A percentile compares a stretch with the other conserved stretches of the same genome.
phyloP scores from a whole-genome alignment of 2,329 filamentous ascomycete species.

The Leptodontidium sp. region DNA sequence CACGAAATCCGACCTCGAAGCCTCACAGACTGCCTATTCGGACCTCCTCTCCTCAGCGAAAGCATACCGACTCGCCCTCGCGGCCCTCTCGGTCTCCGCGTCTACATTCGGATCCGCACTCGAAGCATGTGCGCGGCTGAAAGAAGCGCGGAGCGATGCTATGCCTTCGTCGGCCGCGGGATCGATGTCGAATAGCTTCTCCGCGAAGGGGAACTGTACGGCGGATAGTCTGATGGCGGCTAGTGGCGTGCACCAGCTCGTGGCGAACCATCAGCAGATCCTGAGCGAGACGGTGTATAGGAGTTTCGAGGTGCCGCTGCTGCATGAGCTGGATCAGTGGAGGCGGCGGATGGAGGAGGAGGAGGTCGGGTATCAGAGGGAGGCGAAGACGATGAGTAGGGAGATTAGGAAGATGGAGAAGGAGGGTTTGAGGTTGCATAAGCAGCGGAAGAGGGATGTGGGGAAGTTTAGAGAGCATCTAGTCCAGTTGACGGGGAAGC shows the following conservation, averaged over 20 bases:
- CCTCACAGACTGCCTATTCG: slow-evolving; percentile 68
- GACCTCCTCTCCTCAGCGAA: slow-evolving; percentile 70
- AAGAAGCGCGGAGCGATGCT: slow-evolving; percentile 69
- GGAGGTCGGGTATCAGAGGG: slow-evolving; percentile 65
- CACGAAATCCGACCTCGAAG: slow-evolving; percentile 68
- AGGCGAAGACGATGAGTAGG: slow-evolving; percentile 61
- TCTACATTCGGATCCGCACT: slow-evolving; percentile 71
- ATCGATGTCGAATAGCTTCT: slow-evolving; percentile 53
- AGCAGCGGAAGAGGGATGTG: slow-evolving; percentile 67
- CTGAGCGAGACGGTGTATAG: slow-evolving; percentile 74
- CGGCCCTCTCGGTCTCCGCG: slow-evolving; percentile 66
- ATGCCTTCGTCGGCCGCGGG: slow-evolving; percentile 50
- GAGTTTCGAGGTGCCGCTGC: slow-evolving; percentile 71
- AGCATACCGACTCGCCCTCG: slow-evolving; percentile 68
- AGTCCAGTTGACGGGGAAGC: slow-evolving; percentile 66
- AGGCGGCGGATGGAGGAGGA: slow-evolving; percentile 69
- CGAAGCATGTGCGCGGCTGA: slow-evolving; percentile 72
- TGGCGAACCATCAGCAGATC: slow-evolving; percentile 76
- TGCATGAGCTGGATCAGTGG: slow-evolving; percentile 75
- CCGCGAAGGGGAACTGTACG: slow-evolving; percentile 61
- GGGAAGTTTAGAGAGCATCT: slow-evolving; percentile 68
- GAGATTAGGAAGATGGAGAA: slow-evolving; percentile 72
- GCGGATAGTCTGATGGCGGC: slow-evolving; percentile 69
- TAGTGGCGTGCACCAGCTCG: slow-evolving; percentile 70
- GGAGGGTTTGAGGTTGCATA: slow-evolving; percentile 68